phyloP scores from a whole-genome alignment of 345 rosid genomes.

The Crucihimalaya himalaica region DNA sequence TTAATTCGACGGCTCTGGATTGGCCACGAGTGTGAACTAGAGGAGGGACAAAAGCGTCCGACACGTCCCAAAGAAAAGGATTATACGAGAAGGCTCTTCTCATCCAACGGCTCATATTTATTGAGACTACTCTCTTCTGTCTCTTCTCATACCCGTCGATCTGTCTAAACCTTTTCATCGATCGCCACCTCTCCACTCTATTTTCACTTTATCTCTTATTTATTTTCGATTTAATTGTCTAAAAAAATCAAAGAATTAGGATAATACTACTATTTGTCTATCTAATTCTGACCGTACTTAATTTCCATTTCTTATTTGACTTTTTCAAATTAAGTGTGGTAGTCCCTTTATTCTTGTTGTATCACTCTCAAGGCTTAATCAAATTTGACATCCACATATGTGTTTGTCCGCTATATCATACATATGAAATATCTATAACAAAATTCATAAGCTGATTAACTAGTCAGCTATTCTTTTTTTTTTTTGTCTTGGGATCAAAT shows the following conservation, averaged over 20 bases:
- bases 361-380: slow-evolving; percentile 35
- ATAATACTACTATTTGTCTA: slow-evolving; percentile 12
- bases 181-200: slow-evolving; percentile 23
- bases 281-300: slow-evolving; percentile 36
- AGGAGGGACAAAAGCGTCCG: slow-evolving; percentile 32
- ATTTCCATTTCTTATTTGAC: slow-evolving; percentile 28
- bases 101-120: slow-evolving; percentile 26
- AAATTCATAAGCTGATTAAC: neutral
- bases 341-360: slow-evolving; percentile 14
- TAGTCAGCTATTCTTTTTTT: too few species aligned
- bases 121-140: slow-evolving; percentile 25
- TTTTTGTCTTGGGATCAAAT: neutral
- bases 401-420: slow-evolving; percentile 7
- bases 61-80: slow-evolving; percentile 29
- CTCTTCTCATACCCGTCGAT: slow-evolving; percentile 36
- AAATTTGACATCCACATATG: slow-evolving; percentile 34
- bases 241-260: slow-evolving; percentile 10
- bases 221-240: neutral
- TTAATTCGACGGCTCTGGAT: slow-evolving; percentile 27
- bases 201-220: neutral
- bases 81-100: slow-evolving; percentile 35
- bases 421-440: neutral
- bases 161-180: slow-evolving; percentile 24
- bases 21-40: slow-evolving; percentile 30
- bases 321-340: slow-evolving; percentile 17